phyloP scores from a whole-genome alignment of 139 green algal genomes.

The Mychonastes homosphaera region DNA sequence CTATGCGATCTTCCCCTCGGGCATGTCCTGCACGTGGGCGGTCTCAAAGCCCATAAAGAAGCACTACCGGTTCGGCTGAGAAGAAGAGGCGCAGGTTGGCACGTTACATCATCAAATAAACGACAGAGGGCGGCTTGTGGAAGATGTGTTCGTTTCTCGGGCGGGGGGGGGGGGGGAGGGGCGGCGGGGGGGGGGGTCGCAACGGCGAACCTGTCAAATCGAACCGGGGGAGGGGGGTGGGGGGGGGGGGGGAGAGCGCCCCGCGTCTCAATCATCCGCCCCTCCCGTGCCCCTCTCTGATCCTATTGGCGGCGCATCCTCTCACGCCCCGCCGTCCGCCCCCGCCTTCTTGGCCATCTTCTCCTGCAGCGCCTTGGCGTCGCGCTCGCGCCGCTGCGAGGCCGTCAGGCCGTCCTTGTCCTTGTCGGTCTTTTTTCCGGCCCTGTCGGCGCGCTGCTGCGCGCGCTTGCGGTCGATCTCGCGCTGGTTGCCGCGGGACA shows the following conservation, averaged over 20 bases:
- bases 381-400: slow-evolving; percentile 14
- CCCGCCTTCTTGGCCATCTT: slow-evolving; percentile 18
- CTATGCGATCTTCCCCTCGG: slow-evolving; percentile 41
- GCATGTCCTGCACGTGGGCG: slow-evolving; percentile 46
- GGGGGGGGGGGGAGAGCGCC: no score
- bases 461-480: slow-evolving; percentile 10
- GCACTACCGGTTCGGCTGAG: slow-evolving; percentile 50
- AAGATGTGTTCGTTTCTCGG: no score
- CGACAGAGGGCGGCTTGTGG: no score
- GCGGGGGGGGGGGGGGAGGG: no score
- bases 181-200: no score
- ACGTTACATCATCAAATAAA: no score
- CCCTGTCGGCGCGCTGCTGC: slow-evolving; percentile 7
- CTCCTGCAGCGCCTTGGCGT: slow-evolving; percentile 26
- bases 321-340: neutral
- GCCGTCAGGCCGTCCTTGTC: slow-evolving; percentile 25
- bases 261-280: no score
- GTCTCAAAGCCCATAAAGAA: slow-evolving; percentile 46
- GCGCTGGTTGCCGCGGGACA: slow-evolving; percentile 23
- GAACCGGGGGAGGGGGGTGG: no score
- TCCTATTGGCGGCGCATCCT: no score
- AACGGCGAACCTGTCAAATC: no score
- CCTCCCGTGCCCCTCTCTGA: no score
- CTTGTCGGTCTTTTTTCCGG: slow-evolving; percentile 12
- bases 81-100: neutral